Percentiles rank a stretch among this genome's conserved stretches.
Evolutionary conservation across 306 rosid species (phyloP).

Genomic region (Pyrus pyrifolia): DNA sequence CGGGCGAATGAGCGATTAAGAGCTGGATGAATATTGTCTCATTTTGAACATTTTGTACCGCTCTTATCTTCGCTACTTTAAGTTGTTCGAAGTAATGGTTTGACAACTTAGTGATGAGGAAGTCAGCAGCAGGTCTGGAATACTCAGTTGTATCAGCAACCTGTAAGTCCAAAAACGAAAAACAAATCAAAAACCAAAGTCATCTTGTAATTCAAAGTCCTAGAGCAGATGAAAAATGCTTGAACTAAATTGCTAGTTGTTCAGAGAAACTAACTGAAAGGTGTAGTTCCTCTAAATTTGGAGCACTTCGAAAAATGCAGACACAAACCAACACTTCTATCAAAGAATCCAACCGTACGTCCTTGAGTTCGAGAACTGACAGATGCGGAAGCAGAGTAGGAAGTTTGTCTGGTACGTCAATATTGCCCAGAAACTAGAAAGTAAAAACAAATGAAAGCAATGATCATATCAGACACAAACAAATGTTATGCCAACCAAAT

Average conservation of each 20-base stretch:
- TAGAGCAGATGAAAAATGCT: neutral
- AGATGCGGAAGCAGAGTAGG: slow-evolving; percentile 14
- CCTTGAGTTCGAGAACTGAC: slow-evolving; percentile 5
- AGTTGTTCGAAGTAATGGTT: slow-evolving; percentile 5
- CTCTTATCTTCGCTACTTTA: slow-evolving; percentile 8
- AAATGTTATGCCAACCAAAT: neutral
- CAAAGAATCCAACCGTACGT: neutral
- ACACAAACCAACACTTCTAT: neutral
- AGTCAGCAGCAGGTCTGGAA: neutral
- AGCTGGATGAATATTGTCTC: neutral
- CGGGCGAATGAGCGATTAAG: slow-evolving; percentile 8
- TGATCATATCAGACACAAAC: neutral
- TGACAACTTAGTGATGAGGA: neutral
- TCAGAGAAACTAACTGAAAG: slow-evolving; percentile 17
- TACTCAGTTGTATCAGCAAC: neutral
- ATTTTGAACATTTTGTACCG: neutral
- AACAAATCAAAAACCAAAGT: neutral
- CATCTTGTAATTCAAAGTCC: neutral
- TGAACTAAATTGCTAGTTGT: neutral
- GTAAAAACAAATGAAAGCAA: slow-evolving; percentile 7
- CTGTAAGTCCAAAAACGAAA: neutral
- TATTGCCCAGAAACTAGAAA: slow-evolving; percentile 8
- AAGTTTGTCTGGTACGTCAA: slow-evolving; percentile 11
- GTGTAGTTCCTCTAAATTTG: slow-evolving; percentile 22
- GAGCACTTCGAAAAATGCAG: slow-evolving; percentile 20